Percentiles rank a stretch among this genome's conserved stretches.
phyloP scores from a whole-genome alignment of 2,329 filamentous ascomycete genomes.

The Domatiomyces catenatus region DNA sequence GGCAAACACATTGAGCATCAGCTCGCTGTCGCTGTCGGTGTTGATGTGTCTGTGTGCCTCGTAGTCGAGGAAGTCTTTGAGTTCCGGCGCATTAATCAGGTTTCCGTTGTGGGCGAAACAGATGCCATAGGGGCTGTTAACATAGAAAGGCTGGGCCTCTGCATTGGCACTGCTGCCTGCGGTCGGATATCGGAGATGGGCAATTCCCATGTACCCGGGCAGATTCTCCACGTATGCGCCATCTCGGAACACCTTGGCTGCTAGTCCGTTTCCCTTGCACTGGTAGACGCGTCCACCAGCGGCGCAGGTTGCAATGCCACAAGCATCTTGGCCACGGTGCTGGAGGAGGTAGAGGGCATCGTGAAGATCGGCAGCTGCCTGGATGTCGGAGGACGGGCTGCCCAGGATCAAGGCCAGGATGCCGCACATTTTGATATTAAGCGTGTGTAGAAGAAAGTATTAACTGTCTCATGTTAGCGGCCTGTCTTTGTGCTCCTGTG shows the following conservation, averaged over 20 bases:
- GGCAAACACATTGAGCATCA: slow-evolving; percentile 80
- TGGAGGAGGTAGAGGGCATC: slow-evolving; percentile 58
- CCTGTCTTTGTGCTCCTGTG: neutral
- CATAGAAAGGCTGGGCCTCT: slow-evolving; percentile 85
- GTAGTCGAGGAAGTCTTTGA: slow-evolving; percentile 57
- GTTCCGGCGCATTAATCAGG: slow-evolving; percentile 60
- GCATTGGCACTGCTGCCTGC: slow-evolving; percentile 69
- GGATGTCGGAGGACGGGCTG: slow-evolving; percentile 33
- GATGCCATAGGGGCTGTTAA: slow-evolving; percentile 73
- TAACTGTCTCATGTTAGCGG: neutral
- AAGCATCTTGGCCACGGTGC: slow-evolving; percentile 74
- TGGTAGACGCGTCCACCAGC: slow-evolving; percentile 69
- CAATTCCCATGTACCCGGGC: slow-evolving; percentile 74
- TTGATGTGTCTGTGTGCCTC: slow-evolving; percentile 78
- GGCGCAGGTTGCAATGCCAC: slow-evolving; percentile 63
- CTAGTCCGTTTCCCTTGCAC: slow-evolving; percentile 82
- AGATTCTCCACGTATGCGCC: slow-evolving; percentile 58
- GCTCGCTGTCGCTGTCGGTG: slow-evolving; percentile 74
- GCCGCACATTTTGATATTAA: slow-evolving; percentile 40
- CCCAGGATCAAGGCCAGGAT: slow-evolving; percentile 47
- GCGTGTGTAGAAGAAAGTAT: neutral
- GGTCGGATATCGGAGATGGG: slow-evolving; percentile 78
- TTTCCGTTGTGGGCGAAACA: slow-evolving; percentile 78
- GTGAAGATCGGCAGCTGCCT: slow-evolving; percentile 51
- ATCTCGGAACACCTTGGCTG: slow-evolving; percentile 68